Evolutionary conservation across 495 filamentous ascomycete genomes (phyloP), one percentile per base, ranked within the genome.

Genomic region (Aspergillus saccharolyticus): DNA sequence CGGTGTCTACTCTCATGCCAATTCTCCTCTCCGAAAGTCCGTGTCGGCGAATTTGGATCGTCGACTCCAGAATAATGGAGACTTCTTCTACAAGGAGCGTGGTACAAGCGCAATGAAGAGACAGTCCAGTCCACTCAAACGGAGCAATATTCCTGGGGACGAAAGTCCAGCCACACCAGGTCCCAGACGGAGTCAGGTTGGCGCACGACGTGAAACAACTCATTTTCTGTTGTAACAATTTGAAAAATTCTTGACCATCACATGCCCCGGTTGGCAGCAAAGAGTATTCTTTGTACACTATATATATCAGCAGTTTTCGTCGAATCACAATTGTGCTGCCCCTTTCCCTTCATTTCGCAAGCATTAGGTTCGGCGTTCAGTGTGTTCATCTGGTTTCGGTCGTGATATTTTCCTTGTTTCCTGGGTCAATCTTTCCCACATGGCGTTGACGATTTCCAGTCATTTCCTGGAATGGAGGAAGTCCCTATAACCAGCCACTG

Each of bases 1-100:
- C 25, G 90, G 90, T 8, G 77, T 93, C 6, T 92, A 83, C 72
- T 84, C 83, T 1, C 89, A 95, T 67, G 82, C 85, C n/a, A 86
- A 87, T 53, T 92, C 89, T 12, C 90, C 90, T 14, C 73, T 95
- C 24, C 83, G 88, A 57, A 93, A 92, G 48, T 75, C 77, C 18
- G 68, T 72, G 18, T 76, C 79, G 14, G 70, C 74, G 16, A 69
- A 74, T n/a, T 71, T 80, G 48, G 70, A 73, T 2, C 72, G 70
- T 20, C 64, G 73, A 20, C 55, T 73, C 17, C 68, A 74, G 53
- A 70, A 61, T 49, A 70, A 63, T 15, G 68, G 69, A 0, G 72
- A 74, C 20, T 73, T 72, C 24, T 68, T 71, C 44, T 72, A 75
- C 48, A 74, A 68, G 51, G 76, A 80, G 43, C 62, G 73, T 47